These are phyloP conservation scores for Volvox africanus DNA, from an alignment of 139 green algal genomes.

Conservation along the genomic window DNA sequence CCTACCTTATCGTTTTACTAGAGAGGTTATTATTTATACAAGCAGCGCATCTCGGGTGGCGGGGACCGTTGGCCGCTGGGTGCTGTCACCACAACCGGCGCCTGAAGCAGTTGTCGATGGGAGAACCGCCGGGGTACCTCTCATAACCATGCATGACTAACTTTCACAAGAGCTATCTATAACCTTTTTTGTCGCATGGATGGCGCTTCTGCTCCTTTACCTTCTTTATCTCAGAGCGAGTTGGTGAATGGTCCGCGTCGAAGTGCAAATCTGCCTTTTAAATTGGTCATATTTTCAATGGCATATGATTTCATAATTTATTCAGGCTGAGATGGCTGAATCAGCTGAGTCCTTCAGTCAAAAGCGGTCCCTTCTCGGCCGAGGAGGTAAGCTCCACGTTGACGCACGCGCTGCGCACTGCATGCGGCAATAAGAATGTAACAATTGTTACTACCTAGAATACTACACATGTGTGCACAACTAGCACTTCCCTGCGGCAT, in stretches of 20 bases:
- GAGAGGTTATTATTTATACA: not conserved
- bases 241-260: not conserved
- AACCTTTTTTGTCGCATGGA: not conserved
- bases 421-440: too few species aligned
- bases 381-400: slow-evolving; percentile 42
- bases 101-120: slow-evolving; percentile 35
- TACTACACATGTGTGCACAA: too few species aligned
- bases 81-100: slow-evolving; percentile 23
- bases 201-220: not conserved
- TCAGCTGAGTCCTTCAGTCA: slow-evolving; percentile 64
- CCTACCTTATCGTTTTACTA: not conserved
- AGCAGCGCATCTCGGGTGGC: slow-evolving; percentile 5
- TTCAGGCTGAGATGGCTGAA: slow-evolving; percentile 60
- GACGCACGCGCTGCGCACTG: too few species aligned
- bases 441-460: too few species aligned
- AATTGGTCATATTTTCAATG: too few species aligned
- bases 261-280: too few species aligned
- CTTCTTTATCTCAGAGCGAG: not conserved
- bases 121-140: not conserved
- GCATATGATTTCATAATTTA: not conserved
- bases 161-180: too few species aligned
- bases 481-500: too few species aligned
- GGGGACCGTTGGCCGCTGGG: not conserved
- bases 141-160: too few species aligned
- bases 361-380: slow-evolving; percentile 56